These are phyloP conservation scores for Flagelloscypha sp. DNA, from an alignment of 768 basidiomycete genomes.

Conservation along the genomic window DNA sequence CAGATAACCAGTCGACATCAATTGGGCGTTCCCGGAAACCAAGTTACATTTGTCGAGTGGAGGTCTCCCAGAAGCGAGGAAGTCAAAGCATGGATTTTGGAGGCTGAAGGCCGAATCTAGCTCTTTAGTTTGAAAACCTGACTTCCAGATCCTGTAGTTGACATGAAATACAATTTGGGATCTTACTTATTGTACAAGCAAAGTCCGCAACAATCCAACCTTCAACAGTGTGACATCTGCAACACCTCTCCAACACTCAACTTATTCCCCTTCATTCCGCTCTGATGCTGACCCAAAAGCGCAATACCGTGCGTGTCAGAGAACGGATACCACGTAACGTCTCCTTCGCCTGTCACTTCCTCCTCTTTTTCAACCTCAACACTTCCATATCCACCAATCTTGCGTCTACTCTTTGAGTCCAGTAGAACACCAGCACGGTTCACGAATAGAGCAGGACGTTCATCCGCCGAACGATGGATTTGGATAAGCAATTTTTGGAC, in stretches of 20 bases:
- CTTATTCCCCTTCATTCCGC: conserved; percentile 24
- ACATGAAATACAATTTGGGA: no score
- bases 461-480: conserved; percentile 78
- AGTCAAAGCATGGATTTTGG: no score
- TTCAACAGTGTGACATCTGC: background rate
- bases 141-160: no score
- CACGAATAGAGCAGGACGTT: conserved; percentile 71
- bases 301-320: conserved; percentile 45
- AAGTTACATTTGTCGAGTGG: no score
- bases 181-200: no score
- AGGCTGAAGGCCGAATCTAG: no score
- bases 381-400: conserved; percentile 42
- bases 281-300: conserved; percentile 31
- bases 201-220: no score
- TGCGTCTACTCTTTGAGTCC: conserved; percentile 69
- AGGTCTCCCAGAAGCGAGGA: no score
- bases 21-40: no score
- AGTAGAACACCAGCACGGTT: conserved; percentile 68
- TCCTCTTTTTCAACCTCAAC: conserved; percentile 31
- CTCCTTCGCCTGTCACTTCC: conserved; percentile 21
- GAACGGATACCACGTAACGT: conserved; percentile 40
- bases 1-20: no score
- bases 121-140: no score
- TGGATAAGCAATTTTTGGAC: conserved; percentile 75
- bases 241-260: background rate